Evolutionary conservation across 164 flowering plant genomes (phyloP).

Genomic region (Magnolia officinalis): DNA sequence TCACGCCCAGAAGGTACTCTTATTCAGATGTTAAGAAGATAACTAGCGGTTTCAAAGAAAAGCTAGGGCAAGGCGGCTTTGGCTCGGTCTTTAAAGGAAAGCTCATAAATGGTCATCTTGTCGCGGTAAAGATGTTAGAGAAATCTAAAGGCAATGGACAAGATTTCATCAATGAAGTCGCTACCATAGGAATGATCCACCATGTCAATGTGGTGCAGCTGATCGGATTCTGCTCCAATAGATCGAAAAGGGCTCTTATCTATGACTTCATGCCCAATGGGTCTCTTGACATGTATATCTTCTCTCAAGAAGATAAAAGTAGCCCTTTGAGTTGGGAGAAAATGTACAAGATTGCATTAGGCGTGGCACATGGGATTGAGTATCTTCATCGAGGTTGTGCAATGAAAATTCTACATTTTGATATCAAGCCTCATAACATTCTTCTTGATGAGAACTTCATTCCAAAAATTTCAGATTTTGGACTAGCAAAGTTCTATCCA

Average conservation of each 20-base stretch:
- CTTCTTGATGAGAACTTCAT: slow-evolving; percentile 10
- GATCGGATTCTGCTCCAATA: slow-evolving; percentile 11
- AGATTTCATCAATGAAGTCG: slow-evolving; percentile 14
- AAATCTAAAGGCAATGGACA: slow-evolving; percentile 9
- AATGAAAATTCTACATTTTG: slow-evolving; percentile 7
- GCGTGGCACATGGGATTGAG: slow-evolving; percentile 8
- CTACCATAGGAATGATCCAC: slow-evolving; percentile 6
- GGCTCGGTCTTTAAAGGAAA: slow-evolving; percentile 45
- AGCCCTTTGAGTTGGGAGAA: background rate
- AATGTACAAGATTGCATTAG: slow-evolving; percentile 2
- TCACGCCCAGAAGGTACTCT: slow-evolving; percentile 26
- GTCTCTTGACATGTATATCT: slow-evolving; percentile 11
- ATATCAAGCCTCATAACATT: slow-evolving; percentile 15
- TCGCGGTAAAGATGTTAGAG: slow-evolving; percentile 39
- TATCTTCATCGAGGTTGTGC: slow-evolving; percentile 11
- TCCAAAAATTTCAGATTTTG: slow-evolving; percentile 14
- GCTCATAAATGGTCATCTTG: slow-evolving; percentile 24
- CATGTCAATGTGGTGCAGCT: slow-evolving; percentile 14
- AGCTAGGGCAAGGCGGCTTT: slow-evolving; percentile 45
- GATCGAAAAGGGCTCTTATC: slow-evolving; percentile 5
- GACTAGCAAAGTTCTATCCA: slow-evolving; percentile 5
- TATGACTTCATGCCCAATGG: slow-evolving; percentile 15
- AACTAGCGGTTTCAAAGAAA: slow-evolving; percentile 30
- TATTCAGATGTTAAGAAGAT: slow-evolving; percentile 31
- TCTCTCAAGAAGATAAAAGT: background rate